Base-by-base conservation (phyloP, 1,139 yeast species). In the Spathaspora sp. region DNA sequence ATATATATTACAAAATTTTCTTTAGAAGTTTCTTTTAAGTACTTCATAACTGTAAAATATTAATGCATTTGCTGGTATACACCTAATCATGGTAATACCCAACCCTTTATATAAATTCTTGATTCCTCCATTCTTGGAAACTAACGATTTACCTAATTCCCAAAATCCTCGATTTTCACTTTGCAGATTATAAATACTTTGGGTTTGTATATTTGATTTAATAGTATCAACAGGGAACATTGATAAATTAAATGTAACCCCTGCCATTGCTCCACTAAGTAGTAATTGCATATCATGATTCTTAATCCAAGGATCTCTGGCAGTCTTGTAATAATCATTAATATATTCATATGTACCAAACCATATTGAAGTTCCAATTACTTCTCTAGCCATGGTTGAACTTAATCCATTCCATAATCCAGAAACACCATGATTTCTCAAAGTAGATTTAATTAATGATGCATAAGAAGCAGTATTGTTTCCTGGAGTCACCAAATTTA, bases 361-460 rank as follows among this genome's bases (percentile, higher is more conserved):
- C 97, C 97, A 91, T 2, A 93, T 83, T 3, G 96, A 89, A 1
- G 97, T 88, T 6, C 98, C 98, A 23, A 90, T 84, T 34, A 89
- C 78, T 63, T 91, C 98, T 57, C 98, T 76, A 2, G 88, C 53
- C 47, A 89, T 68, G 0, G 98, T 91, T n/a, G 95, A 85, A 1
- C 82, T 72, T 54, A 90, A 90, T 1, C 98, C 98, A 50, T 80
- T 81, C 97, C 97, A 91, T 37, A 74, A 60, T 2, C 80, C 79
- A 10, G 47, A 2, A 0, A 88, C 9, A 0, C 97, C 97, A 13
- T 78, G 73, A 3, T 67, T 63, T 10, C 55, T 56, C 23, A 79
- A 56, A 0, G 86, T 72, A 4, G 69, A 64, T 43, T 58, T 58
- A 24, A 86, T 66, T 5, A 86, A 71, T 4, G 60, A 37, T 1